phyloP scores from a whole-genome alignment of 2,329 filamentous ascomycete genomes.

The Mollisia scopiformis region DNA sequence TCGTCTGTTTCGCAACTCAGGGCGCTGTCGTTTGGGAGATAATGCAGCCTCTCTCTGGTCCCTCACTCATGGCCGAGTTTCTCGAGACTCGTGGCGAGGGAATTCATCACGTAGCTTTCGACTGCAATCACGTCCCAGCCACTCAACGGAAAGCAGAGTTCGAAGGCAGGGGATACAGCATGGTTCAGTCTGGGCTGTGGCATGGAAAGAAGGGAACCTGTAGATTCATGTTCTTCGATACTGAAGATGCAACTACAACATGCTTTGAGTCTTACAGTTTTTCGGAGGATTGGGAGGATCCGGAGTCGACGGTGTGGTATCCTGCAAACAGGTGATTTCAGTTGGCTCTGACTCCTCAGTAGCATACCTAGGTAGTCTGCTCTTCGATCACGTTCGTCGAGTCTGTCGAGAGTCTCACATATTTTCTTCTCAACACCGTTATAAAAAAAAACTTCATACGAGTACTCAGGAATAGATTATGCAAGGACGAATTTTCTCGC shows the following conservation, averaged over 20 bases:
- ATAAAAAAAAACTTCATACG: no score
- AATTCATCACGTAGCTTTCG: not conserved
- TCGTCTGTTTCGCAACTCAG: conserved; percentile 1
- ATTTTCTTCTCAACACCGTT: no score
- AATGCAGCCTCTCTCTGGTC: not conserved
- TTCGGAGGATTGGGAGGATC: conserved; percentile 1
- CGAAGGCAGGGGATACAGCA: not conserved
- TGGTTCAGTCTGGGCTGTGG: not conserved
- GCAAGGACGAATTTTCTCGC: no score
- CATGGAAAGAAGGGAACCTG: not conserved
- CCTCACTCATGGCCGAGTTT: conserved; percentile 4
- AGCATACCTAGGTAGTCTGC: no score
- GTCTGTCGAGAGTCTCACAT: no score
- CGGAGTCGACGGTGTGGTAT: conserved; percentile 1
- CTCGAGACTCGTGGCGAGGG: not conserved
- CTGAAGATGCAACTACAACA: not conserved
- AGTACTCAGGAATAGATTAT: no score
- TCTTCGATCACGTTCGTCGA: no score
- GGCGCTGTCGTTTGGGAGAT: not conserved
- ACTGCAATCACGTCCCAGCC: not conserved
- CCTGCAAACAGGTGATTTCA: no score
- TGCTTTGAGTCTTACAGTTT: not conserved
- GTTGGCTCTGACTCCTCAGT: no score
- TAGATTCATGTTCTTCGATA: conserved; percentile 2
- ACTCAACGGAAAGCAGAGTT: not conserved